Evolutionary conservation across 1,139 yeast species (phyloP).

Genomic region (Taphrina communis): DNA sequence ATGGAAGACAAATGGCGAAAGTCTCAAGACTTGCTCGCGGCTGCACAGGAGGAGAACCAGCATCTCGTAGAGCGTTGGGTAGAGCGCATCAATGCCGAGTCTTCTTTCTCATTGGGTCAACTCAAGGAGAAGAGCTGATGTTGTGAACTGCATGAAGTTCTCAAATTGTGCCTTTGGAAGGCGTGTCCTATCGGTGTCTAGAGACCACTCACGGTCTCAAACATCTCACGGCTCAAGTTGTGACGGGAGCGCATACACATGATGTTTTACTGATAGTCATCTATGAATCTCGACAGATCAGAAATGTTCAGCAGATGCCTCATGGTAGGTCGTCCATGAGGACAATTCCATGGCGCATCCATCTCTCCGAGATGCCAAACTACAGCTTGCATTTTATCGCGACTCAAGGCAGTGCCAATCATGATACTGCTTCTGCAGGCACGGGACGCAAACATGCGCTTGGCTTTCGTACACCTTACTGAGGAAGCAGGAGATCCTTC

Average conservation of each 20-base stretch:
- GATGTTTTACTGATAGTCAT: slow-evolving; percentile 8
- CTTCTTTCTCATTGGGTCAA: slow-evolving; percentile 5
- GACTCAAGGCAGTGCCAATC: slow-evolving; percentile 78
- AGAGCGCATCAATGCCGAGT: slow-evolving; percentile 28
- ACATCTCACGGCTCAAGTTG: neutral
- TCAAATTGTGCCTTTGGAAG: no score
- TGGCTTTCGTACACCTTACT: slow-evolving; percentile 74
- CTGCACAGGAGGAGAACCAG: slow-evolving; percentile 9
- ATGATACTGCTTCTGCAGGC: slow-evolving; percentile 93
- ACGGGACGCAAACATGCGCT: slow-evolving; percentile 87
- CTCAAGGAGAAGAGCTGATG: neutral
- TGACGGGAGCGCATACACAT: neutral
- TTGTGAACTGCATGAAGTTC: no score
- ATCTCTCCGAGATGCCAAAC: slow-evolving; percentile 70
- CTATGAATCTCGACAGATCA: slow-evolving; percentile 13
- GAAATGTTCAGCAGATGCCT: slow-evolving; percentile 74
- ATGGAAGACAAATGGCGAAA: slow-evolving; percentile 16
- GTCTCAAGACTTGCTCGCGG: neutral
- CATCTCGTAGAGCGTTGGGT: slow-evolving; percentile 26
- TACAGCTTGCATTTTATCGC: slow-evolving; percentile 66
- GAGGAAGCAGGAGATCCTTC: slow-evolving; percentile 53
- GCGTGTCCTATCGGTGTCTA: no score
- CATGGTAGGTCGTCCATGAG: slow-evolving; percentile 98
- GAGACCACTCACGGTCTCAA: neutral
- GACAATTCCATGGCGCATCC: slow-evolving; percentile 96